Percentiles rank a stretch among this genome's conserved stretches.
phyloP scores from a whole-genome alignment of 306 rosid genomes.

The Rubus idaeus region DNA sequence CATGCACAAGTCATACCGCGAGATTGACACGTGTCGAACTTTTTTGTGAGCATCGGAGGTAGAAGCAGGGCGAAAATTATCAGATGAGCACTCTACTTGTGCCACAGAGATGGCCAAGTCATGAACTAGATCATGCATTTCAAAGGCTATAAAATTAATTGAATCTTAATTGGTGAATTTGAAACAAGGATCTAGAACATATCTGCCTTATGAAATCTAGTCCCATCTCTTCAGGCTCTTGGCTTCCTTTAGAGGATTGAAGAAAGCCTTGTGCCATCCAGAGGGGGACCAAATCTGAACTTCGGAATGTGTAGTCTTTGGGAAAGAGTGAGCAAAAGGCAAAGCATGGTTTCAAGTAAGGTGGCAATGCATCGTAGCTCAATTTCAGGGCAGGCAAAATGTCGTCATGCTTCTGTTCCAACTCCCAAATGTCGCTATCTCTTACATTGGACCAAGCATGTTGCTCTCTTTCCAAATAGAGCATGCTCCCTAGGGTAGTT shows the following conservation, averaged over 20 bases:
- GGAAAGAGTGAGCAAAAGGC: slow-evolving; percentile 22
- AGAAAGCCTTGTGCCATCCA: slow-evolving; percentile 44
- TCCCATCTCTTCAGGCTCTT: slow-evolving; percentile 17
- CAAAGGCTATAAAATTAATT: not conserved
- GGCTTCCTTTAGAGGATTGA: slow-evolving; percentile 5
- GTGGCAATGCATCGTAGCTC: slow-evolving; percentile 39
- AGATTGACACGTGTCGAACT: slow-evolving; percentile 11
- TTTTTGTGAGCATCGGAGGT: not conserved
- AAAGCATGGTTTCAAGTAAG: slow-evolving; percentile 34
- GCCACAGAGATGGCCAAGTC: slow-evolving; percentile 29
- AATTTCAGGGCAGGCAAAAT: slow-evolving; percentile 31
- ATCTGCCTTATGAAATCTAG: slow-evolving; percentile 20
- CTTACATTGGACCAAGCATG: slow-evolving; percentile 10
- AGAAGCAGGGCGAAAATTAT: not conserved
- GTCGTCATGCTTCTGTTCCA: slow-evolving; percentile 7
- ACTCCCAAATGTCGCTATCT: slow-evolving; percentile 39
- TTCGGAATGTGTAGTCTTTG: not conserved
- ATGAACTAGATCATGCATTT: slow-evolving; percentile 35
- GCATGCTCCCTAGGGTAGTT: slow-evolving; percentile 34
- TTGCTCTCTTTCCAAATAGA: not conserved
- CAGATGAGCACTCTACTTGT: not conserved
- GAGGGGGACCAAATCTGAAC: not conserved
- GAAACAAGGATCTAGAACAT: slow-evolving; percentile 30
- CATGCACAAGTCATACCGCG: slow-evolving; percentile 1
- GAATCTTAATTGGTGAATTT: slow-evolving; percentile 3